phyloP scores from a whole-genome alignment of 2,329 filamentous ascomycete species.

The Neofusicoccum parvum region DNA sequence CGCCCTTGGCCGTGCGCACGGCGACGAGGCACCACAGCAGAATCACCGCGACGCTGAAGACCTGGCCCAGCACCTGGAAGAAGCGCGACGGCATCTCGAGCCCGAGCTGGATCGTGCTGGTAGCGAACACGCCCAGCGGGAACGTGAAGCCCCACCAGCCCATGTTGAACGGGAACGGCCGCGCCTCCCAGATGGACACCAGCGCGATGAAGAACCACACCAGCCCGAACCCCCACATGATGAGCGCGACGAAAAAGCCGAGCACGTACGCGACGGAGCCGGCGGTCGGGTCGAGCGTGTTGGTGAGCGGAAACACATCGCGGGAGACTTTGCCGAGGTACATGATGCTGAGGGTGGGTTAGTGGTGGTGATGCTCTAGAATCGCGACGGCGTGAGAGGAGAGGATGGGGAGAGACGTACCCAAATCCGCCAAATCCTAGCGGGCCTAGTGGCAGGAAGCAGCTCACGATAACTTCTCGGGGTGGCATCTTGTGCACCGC shows the following conservation, averaged over 20 bases:
- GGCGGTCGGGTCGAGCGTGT: conserved; percentile 36
- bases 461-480: conserved; percentile 64
- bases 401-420: background rate
- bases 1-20: conserved; percentile 47
- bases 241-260: conserved; percentile 51
- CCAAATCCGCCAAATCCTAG: conserved; percentile 64
- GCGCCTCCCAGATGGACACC: conserved; percentile 40
- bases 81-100: conserved; percentile 53
- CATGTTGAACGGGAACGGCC: conserved; percentile 57
- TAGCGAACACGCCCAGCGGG: conserved; percentile 55
- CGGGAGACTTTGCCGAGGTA: conserved; percentile 47
- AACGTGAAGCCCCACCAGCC: conserved; percentile 63
- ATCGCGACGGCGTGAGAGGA: conserved; percentile 8
- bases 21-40: conserved; percentile 55
- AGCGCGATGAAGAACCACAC: conserved; percentile 55
- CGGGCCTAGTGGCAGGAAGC: conserved; percentile 66
- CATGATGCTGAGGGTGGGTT: conserved; percentile 29
- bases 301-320: conserved; percentile 38
- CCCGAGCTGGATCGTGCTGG: conserved; percentile 45
- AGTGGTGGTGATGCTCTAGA: background rate
- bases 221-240: conserved; percentile 57
- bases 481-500: conserved; percentile 64
- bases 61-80: conserved; percentile 51
- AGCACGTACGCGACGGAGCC: conserved; percentile 58
- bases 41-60: conserved; percentile 50